Percentiles rank a stretch among this genome's conserved stretches.
Evolutionary conservation across 495 filamentous ascomycete genomes (phyloP).

Genomic region (Bathelium albidoporum): DNA sequence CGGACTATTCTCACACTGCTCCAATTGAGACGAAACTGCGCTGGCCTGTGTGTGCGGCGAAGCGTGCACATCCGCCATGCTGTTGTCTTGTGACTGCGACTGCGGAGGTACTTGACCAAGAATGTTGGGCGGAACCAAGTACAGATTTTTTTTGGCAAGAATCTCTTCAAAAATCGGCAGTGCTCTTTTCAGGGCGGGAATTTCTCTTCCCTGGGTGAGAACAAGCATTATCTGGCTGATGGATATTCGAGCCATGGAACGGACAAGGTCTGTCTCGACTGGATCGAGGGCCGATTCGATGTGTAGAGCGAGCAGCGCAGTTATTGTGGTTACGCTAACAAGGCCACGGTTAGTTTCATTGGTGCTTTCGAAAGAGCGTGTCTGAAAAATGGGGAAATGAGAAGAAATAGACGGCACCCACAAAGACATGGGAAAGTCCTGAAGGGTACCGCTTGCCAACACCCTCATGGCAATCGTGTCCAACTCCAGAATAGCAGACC

Average conservation of each 20-base stretch:
- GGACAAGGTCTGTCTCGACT: constrained; percentile 17
- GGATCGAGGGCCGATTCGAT: constrained; percentile 18
- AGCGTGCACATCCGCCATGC: constrained; percentile 2
- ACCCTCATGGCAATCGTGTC: constrained; percentile 13
- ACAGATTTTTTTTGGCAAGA: constrained; percentile 11
- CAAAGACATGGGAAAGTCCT: constrained; percentile 13
- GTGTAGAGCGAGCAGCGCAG: constrained; percentile 17
- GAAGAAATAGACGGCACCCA: constrained; percentile 3
- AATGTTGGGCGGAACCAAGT: constrained; percentile 3
- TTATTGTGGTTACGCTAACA: constrained; percentile 9
- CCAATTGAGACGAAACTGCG: constrained; percentile 4
- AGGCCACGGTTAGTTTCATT: not conserved
- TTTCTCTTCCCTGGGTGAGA: constrained; percentile 21
- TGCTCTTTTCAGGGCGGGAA: constrained; percentile 9
- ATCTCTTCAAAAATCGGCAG: constrained; percentile 10
- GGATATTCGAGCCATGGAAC: constrained; percentile 19
- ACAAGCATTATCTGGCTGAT: constrained; percentile 4
- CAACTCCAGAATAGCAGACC: constrained; percentile 15
- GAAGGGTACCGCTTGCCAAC: constrained; percentile 16
- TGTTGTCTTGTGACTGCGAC: constrained; percentile 5
- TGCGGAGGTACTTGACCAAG: constrained; percentile 3
- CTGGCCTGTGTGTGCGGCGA: constrained; percentile 2
- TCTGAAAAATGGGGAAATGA: constrained; percentile 9
- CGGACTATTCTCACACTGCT: constrained; percentile 5
- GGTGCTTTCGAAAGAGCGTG: not conserved